Conservation (phyloP, 225 moss, liverwort and hornwort species). For the Anthoceros angustus region DNA sequence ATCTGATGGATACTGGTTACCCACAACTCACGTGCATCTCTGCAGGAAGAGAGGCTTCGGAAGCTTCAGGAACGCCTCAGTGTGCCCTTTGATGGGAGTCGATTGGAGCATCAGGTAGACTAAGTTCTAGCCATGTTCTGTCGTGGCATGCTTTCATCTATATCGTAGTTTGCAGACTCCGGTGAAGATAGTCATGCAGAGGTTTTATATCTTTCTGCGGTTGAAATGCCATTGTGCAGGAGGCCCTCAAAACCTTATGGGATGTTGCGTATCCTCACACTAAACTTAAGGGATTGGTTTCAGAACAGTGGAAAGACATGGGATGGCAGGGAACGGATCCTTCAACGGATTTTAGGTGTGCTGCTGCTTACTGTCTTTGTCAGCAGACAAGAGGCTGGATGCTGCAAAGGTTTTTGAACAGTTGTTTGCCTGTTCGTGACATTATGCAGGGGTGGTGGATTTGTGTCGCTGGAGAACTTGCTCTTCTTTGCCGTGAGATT, state of each 20-base stretch:
- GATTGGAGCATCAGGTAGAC: slow-evolving; percentile 46
- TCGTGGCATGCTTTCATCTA: too few species aligned
- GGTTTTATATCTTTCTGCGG: neutral
- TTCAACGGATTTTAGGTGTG: slow-evolving; percentile 61
- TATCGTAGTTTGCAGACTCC: neutral
- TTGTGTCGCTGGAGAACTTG: slow-evolving; percentile 70
- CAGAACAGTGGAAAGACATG: slow-evolving; percentile 98
- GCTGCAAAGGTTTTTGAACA: neutral
- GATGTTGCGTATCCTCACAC: slow-evolving; percentile 43
- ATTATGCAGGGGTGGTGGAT: slow-evolving; percentile 67
- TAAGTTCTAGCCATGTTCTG: neutral
- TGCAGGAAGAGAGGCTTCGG: slow-evolving; percentile 39
- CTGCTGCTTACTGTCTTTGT: too few species aligned
- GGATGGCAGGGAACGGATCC: slow-evolving; percentile 98
- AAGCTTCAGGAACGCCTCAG: slow-evolving; percentile 60
- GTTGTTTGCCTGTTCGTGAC: neutral
- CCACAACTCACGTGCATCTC: neutral
- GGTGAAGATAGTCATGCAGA: neutral
- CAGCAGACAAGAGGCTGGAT: neutral
- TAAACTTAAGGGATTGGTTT: slow-evolving; percentile 60
- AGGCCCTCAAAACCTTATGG: slow-evolving; percentile 68
- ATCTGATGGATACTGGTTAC: neutral
- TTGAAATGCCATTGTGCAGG: slow-evolving; percentile 13
- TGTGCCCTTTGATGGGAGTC: slow-evolving; percentile 55
- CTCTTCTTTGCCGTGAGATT: slow-evolving; percentile 56